Base-by-base conservation (phyloP, 345 rosid genomes). In the Corchorus olitorius region DNA sequence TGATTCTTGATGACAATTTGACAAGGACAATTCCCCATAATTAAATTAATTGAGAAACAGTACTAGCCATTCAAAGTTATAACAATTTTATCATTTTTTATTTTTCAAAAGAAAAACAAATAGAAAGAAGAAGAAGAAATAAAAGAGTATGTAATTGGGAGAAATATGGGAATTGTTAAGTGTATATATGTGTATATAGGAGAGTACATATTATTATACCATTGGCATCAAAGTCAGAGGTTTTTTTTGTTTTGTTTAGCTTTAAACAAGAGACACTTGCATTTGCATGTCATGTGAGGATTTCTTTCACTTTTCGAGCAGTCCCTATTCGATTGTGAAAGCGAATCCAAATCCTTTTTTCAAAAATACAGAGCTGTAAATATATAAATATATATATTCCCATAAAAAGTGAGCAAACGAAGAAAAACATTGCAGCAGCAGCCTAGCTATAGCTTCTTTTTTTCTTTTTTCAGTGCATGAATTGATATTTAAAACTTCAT, bases 281-380 rank as follows among this genome's bases (percentile, higher is more conserved):
- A 56, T 56, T 55, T 16, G 59, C 60, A 53, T 70, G 61, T 10
- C 59, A 5, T 52, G 60, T 12, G 8, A 34, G 27, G 61, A 70
- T 69, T 49, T 49, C 58, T 70, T 70, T 56, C 61, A 56, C 61
- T 56, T 56, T 56, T 19, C 19, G 41, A 20, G 72, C 19, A 54
- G 14, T 54, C 71, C 71, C 45, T 13, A 33, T 16, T 17, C 19
- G 17, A 34, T 12, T 69, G 19, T 2, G 35, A 46, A 45, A 48
- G 27, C 11, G 74, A 53, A 70, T 35, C 74, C 27, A 70, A 70
- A 70, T 69, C 58, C 43, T 15, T 33, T 15, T 3, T 4, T 39
- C 27, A 27, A 27, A 39, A 39, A 50, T 15, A 8, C 2, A 56
- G 73, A 9, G 48, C 10, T 17, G 73, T 52, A 34, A 70, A 70